Evolutionary conservation across 257 asterid genomes (phyloP), one percentile per base, ranked within the genome.

Genomic region (Verbena officinalis): DNA sequence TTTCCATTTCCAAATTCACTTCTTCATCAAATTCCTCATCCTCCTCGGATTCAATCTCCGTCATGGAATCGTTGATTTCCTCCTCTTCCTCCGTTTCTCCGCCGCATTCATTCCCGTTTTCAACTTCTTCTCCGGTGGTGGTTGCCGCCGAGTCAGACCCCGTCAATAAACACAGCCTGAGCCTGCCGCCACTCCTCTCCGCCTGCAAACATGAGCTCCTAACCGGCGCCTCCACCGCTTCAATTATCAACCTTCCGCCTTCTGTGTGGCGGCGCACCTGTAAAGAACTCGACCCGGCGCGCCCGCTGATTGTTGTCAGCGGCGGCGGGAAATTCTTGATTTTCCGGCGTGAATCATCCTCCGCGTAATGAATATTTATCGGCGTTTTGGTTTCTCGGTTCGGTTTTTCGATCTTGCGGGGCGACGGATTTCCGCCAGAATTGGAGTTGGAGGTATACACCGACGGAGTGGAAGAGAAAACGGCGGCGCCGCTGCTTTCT

Each of bases 181-280:
- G 94, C 62, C 88, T 72, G 43, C 94, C 94, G 53, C 74, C 55
- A 44, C 79, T 77, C 30, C 90, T 43, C 64, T 83, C 86, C 4
- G 81, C 88, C 34, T 54, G 77, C 52, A 79, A 65, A 74, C 65
- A 78, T 5, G 76, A 31, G 4, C 51, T 65, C 12, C 59, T 65
- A 4, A 15, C 14, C 40, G 80, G 84, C 9, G 71, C 17, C 45
- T 73, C 81, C 14, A 73, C 62, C 11, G 84, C 84, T 22, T 49
- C 68, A 36, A 83, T 79, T 4, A 81, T 79, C 55, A 86, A 61
- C 59, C 88, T 65, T 0, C 90, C 94, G 5, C 63, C 67, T 63
- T 81, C 86, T 0, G 81, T 72, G 31, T 65, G 79, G 21, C 78
- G 73, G 12, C 75, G 57, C 55, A 81, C 52, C 44, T 72, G 80